Evolutionary conservation across 768 basidiomycete genomes (phyloP).

Genomic region (Clavaria fumosa): DNA sequence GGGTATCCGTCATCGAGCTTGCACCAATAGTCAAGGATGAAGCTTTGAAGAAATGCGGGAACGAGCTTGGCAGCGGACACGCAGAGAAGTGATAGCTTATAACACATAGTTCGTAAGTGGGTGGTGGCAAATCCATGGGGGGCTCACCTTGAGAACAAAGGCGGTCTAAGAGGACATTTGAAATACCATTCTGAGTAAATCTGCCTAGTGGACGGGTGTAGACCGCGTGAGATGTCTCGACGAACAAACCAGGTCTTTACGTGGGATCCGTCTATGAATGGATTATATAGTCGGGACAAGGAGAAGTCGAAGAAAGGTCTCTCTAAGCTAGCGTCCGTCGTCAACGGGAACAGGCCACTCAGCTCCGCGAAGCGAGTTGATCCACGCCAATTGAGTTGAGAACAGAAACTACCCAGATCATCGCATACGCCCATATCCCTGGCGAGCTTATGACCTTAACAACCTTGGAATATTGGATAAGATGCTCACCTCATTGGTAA

Average conservation of each 20-base stretch:
- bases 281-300: constrained; percentile 11
- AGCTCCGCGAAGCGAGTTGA: constrained; percentile 40
- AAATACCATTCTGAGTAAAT: constrained; percentile 27
- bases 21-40: constrained; percentile 5
- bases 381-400: constrained; percentile 38
- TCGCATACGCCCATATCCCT: no score
- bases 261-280: constrained; percentile 6
- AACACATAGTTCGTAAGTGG: neutral
- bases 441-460: no score
- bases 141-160: constrained; percentile 25
- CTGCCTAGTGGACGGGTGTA: constrained; percentile 23
- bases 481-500: constrained; percentile 37
- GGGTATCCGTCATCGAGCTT: constrained; percentile 7
- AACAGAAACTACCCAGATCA: constrained; percentile 29
- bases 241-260: constrained; percentile 22
- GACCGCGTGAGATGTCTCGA: constrained; percentile 45
- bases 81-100: constrained; percentile 30
- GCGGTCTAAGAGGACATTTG: constrained; percentile 16
- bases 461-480: constrained; percentile 1
- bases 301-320: constrained; percentile 28
- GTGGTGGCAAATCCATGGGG: constrained; percentile 1
- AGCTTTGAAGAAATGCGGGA: constrained; percentile 31
- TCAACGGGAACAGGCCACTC: constrained; percentile 35
- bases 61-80: constrained; percentile 50
- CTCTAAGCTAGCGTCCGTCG: constrained; percentile 17